These are phyloP conservation scores for Sugiyamaella boreocaroliniensis DNA, from an alignment of 805 yeast genomes.

Conservation along the genomic window DNA sequence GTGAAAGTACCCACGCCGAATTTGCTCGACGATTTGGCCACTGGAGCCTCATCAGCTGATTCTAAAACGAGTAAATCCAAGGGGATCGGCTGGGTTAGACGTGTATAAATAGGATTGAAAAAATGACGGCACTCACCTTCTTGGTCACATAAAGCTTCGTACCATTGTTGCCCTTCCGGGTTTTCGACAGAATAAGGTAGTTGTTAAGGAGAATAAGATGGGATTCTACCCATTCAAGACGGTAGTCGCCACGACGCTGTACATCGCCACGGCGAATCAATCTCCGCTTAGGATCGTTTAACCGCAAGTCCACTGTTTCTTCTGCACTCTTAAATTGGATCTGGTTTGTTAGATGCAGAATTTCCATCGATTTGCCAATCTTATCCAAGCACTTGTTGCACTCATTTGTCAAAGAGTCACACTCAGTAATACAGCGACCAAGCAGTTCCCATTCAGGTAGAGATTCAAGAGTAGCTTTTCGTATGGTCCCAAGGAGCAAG, in stretches of 20 bases:
- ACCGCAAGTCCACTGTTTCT: conserved; percentile 42
- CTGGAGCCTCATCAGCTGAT: conserved; percentile 36
- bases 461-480: conserved; percentile 41
- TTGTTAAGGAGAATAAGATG: conserved; percentile 64
- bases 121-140: conserved; percentile 10
- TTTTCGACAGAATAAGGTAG: conserved; percentile 40
- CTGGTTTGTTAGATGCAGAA: conserved; percentile 47
- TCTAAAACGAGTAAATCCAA: conserved; percentile 52
- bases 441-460: conserved; percentile 49
- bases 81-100: conserved; percentile 31
- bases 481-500: conserved; percentile 53
- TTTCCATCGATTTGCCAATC: conserved; percentile 52
- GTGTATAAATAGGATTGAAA: neutral
- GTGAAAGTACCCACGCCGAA: conserved; percentile 24
- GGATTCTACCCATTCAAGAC: conserved; percentile 47
- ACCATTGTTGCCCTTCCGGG: conserved; percentile 30
- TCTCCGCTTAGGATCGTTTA: conserved; percentile 49
- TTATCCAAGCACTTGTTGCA: conserved; percentile 58
- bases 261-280: conserved; percentile 55
- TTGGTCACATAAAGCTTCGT: conserved; percentile 31
- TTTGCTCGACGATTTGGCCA: conserved; percentile 20
- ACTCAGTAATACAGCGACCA: conserved; percentile 46
- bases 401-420: conserved; percentile 47
- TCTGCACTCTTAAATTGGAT: conserved; percentile 46
- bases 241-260: conserved; percentile 55